Conservation (phyloP, 2,329 filamentous ascomycete genomes). For the Thielaviopsis ethacetica region DNA sequence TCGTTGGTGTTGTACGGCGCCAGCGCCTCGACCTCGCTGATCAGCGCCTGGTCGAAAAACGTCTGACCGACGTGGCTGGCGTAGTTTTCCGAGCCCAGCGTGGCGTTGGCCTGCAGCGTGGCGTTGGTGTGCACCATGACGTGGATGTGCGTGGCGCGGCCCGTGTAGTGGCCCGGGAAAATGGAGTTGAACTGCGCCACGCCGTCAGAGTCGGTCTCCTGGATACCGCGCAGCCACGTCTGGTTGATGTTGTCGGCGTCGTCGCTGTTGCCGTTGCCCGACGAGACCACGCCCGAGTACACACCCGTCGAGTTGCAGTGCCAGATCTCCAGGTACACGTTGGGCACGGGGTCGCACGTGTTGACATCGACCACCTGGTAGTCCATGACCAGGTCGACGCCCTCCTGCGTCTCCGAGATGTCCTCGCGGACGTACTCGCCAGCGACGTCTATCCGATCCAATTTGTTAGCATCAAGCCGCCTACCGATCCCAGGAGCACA, state of each 20-base stretch:
- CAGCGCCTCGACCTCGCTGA: constrained; percentile 29
- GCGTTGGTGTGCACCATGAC: constrained; percentile 20
- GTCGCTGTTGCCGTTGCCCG: constrained; percentile 20
- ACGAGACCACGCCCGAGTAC: constrained; percentile 24
- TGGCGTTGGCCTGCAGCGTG: constrained; percentile 30
- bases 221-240: constrained; percentile 25
- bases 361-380: constrained; percentile 27
- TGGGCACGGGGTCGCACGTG: constrained; percentile 24
- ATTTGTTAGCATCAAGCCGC: background rate
- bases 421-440: constrained; percentile 24
- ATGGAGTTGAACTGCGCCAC: constrained; percentile 25
- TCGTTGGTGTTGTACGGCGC: constrained; percentile 29
- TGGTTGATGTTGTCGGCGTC: constrained; percentile 18
- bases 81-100: constrained; percentile 27
- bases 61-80: constrained; percentile 45
- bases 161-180: constrained; percentile 27
- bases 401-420: constrained; percentile 24
- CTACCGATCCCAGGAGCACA: background rate
- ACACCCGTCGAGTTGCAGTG: constrained; percentile 29
- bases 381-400: constrained; percentile 25
- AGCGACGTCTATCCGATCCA: constrained; percentile 17
- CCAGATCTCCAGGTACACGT: constrained; percentile 28
- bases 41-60: constrained; percentile 42
- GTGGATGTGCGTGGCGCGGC: constrained; percentile 26
- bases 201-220: constrained; percentile 24